Evolutionary conservation across 2,329 filamentous ascomycete species (phyloP), one percentile per base, ranked within the genome.

Genomic region (Aspergillus sergii): DNA sequence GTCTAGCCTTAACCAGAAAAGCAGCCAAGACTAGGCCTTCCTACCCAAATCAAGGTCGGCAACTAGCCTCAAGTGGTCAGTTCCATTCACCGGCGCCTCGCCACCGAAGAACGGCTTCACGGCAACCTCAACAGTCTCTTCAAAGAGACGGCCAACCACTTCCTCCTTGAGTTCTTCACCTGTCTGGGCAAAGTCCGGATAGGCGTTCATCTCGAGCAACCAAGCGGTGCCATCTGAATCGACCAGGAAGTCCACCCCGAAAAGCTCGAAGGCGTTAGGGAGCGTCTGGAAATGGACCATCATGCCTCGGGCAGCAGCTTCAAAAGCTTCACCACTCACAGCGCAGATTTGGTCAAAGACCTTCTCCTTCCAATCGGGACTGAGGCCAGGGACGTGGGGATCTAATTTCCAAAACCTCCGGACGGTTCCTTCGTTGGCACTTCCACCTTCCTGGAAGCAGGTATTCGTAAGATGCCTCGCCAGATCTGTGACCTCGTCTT

Each of bases 171-270:
- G 78, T 61, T 91, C 89, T 9, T 85, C 84, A 0, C 95, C 95
- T 19, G 93, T 97, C 86, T 98, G 94, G 73, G 86, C 89, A 74
- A 98, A 98, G 80, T 99, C 95, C 11, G 95, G 95, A 79, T 96
- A 99, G 0, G 94, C 92, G 81, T 99, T 99, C 36, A 96, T 87
- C 81, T 99, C 95, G 61, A 99, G 81, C 72, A 99, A 76, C 88
- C 89, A 97, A 4, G 88, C 86, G 4, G 73, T 83, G 0, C 88
- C 89, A 10, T 76, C 72, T 0, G 75, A 83, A 72, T 93, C 92
- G 11, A 97, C 89, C 72, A 99, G 77, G 74, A 95, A 99, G 76
- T 99, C 95, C 48, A 98, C 78, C 0, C 95, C 95, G 75, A 91
- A 99, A 9, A 96, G 82, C 81, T 99, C 95, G 74, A 98, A 98